Conservation (phyloP, 768 basidiomycete genomes). For the Mycena albidolilacea region DNA sequence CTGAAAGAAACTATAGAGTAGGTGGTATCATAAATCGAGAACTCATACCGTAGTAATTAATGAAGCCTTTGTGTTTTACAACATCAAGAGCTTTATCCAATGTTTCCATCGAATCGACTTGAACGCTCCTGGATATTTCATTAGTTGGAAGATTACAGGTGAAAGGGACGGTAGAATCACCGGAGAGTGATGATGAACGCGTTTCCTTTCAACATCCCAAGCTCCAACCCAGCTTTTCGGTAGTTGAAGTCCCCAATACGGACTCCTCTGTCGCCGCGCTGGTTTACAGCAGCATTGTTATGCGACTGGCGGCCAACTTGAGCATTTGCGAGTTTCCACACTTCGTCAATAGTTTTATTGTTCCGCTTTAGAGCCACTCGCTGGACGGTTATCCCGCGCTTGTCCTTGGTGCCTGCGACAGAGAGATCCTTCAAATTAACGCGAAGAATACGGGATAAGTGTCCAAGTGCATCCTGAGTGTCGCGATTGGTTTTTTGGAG, state of each 20-base stretch:
- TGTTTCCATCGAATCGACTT: conserved; percentile 79
- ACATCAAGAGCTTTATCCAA: conserved; percentile 84
- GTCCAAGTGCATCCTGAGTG: conserved; percentile 91
- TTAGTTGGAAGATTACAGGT: conserved; percentile 16
- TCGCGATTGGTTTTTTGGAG: conserved; percentile 98
- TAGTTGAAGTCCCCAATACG: conserved; percentile 92
- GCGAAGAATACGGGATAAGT: conserved; percentile 85
- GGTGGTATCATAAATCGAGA: conserved; percentile 10
- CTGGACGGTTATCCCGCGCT: conserved; percentile 96
- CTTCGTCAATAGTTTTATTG: conserved; percentile 83
- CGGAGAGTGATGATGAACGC: conserved; percentile 94
- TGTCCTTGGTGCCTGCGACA: conserved; percentile 98
- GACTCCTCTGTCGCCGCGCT: conserved; percentile 91
- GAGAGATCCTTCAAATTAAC: conserved; percentile 85
- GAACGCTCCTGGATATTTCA: conserved; percentile 78
- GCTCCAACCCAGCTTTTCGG: conserved; percentile 83
- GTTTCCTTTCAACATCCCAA: conserved; percentile 98
- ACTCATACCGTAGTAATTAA: conserved; percentile 93
- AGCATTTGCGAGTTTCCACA: conserved; percentile 89
- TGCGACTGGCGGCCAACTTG: conserved; percentile 69
- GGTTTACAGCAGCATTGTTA: conserved; percentile 67
- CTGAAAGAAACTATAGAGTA: conserved; percentile 54
- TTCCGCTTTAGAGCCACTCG: conserved; percentile 86
- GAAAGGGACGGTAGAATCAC: conserved; percentile 57
- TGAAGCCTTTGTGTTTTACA: conserved; percentile 89